Conservation (phyloP, 2,329 filamentous ascomycete species). For the Aspergillus neoniger region DNA sequence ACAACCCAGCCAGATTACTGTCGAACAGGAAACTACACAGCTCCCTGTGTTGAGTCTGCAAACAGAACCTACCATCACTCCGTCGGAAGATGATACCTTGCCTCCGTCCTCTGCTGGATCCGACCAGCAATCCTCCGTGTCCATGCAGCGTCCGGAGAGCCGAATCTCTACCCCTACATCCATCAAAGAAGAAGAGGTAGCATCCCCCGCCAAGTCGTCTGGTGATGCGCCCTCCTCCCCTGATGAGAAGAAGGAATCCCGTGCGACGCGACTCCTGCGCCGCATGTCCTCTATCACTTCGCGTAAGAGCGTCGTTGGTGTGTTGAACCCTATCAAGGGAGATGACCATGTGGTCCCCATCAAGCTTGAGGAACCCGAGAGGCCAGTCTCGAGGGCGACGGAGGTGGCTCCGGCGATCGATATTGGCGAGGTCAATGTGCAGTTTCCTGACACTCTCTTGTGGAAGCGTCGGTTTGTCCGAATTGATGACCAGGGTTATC, state of each 20-base stretch:
- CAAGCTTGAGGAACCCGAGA: constrained; percentile 24
- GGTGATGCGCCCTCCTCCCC: constrained; percentile 36
- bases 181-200: constrained; percentile 38
- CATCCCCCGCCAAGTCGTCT: constrained; percentile 28
- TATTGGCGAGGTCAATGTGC: constrained; percentile 90
- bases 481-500: constrained; percentile 78
- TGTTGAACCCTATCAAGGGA: constrained; percentile 41
- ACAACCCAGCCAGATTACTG: constrained; percentile 59
- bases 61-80: constrained; percentile 23
- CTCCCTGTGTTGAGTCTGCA: constrained; percentile 20
- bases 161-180: constrained; percentile 42
- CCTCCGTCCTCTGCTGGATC: constrained; percentile 46
- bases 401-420: constrained; percentile 59
- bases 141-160: constrained; percentile 42
- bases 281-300: constrained; percentile 64
- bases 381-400: constrained; percentile 4
- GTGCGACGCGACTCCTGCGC: constrained; percentile 64
- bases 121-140: constrained; percentile 41
- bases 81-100: constrained; percentile 37
- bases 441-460: constrained; percentile 92
- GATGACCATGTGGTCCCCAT: constrained; percentile 36
- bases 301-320: constrained; percentile 50
- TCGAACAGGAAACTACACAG: constrained; percentile 64
- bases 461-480: constrained; percentile 94
- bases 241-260: constrained; percentile 57